Conservation (phyloP, 2,329 filamentous ascomycete species). For the Hymenotorrendiella dingleyae region DNA sequence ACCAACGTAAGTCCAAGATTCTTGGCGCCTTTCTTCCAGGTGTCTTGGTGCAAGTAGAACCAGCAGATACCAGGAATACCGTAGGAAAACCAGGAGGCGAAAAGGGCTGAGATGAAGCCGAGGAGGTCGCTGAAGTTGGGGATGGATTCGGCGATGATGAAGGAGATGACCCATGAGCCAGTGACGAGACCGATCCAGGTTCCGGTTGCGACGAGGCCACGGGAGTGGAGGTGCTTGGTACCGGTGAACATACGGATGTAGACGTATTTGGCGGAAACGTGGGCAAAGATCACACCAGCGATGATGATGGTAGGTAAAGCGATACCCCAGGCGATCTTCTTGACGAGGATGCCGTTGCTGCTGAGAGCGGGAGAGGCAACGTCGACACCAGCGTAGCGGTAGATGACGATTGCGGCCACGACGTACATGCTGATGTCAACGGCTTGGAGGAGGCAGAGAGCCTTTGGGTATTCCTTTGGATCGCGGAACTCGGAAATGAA, state of each 20-base stretch:
- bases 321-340: constrained; percentile 54
- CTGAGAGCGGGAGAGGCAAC: constrained; percentile 55
- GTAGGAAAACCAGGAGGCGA: constrained; percentile 27
- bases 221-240: constrained; percentile 13
- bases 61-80: constrained; percentile 26
- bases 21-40: too few relatives aligned
- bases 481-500: constrained; percentile 29
- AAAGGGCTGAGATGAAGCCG: constrained; percentile 43
- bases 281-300: constrained; percentile 54
- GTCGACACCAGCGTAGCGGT: constrained; percentile 49
- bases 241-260: constrained; percentile 24
- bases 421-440: constrained; percentile 51
- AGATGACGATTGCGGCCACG: constrained; percentile 51
- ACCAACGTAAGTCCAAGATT: too few relatives aligned
- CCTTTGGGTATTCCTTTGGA: constrained; percentile 32
- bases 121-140: constrained; percentile 64
- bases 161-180: constrained; percentile 53
- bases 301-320: constrained; percentile 57
- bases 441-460: constrained; percentile 44
- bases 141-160: constrained; percentile 63
- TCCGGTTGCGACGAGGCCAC: constrained; percentile 22
- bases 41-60: too few relatives aligned
- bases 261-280: constrained; percentile 39
- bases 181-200: constrained; percentile 54
- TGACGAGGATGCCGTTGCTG: constrained; percentile 43